Evolutionary conservation across 208 protist species (phyloP).

Genomic region (Acanthamoeba culbertsoni): DNA sequence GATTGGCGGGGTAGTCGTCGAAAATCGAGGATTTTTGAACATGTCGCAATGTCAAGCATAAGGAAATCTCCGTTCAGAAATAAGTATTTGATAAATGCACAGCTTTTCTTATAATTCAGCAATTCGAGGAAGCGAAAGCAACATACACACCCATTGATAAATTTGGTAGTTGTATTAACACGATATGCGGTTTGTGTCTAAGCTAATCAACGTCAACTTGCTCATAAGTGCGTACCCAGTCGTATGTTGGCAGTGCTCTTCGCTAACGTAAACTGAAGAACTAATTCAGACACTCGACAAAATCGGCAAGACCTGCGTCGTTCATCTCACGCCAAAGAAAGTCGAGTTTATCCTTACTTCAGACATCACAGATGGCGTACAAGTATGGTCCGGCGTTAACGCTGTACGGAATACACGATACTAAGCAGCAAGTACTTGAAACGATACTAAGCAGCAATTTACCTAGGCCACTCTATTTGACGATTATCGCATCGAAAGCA

Average conservation of each 20-base stretch:
- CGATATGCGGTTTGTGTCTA: slow-evolving; percentile 22
- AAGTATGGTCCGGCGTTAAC: slow-evolving; percentile 61
- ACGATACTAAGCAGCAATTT: background rate
- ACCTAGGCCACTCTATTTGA: slow-evolving; percentile 65
- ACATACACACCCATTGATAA: background rate
- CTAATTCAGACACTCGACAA: slow-evolving; percentile 56
- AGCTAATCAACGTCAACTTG: slow-evolving; percentile 56
- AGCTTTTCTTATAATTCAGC: no score
- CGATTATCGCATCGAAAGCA: slow-evolving; percentile 60
- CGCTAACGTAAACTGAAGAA: background rate
- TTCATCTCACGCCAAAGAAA: slow-evolving; percentile 55
- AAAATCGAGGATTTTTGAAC: no score
- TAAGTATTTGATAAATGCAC: no score
- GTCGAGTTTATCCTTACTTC: slow-evolving; percentile 62
- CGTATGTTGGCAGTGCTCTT: background rate
- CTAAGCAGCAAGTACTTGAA: background rate
- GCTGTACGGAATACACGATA: background rate
- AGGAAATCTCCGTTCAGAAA: no score
- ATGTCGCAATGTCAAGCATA: no score
- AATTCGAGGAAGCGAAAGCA: background rate
- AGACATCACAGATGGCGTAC: slow-evolving; percentile 48
- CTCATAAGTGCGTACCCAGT: slow-evolving; percentile 23
- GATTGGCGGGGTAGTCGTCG: no score
- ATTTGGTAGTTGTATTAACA: background rate
- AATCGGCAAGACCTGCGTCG: slow-evolving; percentile 50